Evolutionary conservation across 192 early-diverging fungal genomes (phyloP).

Genomic region (Coemansia sp.): DNA sequence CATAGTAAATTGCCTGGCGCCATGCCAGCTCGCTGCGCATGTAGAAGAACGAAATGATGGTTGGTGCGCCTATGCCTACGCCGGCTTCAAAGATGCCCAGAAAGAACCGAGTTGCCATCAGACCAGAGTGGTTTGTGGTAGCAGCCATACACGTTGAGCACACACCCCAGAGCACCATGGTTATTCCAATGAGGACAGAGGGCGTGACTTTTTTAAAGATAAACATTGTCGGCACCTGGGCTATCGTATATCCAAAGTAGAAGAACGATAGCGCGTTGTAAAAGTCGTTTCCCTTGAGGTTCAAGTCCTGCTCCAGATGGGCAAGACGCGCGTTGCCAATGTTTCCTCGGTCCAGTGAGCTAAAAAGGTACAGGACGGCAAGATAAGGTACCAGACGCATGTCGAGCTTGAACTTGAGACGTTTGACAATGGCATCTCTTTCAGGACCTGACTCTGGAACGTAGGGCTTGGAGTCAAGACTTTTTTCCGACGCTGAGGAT

Average conservation of each 20-base stretch:
- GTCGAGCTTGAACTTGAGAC: constrained; percentile 60
- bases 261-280: constrained; percentile 55
- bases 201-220: constrained; percentile 66
- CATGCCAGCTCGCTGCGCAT: constrained; percentile 63
- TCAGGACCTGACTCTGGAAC: constrained; percentile 43
- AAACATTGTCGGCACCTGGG: constrained; percentile 79
- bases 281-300: constrained; percentile 55
- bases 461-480: constrained; percentile 1
- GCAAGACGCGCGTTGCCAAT: constrained; percentile 70
- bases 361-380: constrained; percentile 65
- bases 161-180: constrained; percentile 72
- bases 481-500: background rate
- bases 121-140: constrained; percentile 29
- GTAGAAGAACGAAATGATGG: constrained; percentile 74
- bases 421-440: constrained; percentile 42
- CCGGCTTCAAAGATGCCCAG: constrained; percentile 68
- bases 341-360: constrained; percentile 70
- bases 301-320: constrained; percentile 41
- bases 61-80: constrained; percentile 69
- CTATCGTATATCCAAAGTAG: constrained; percentile 65
- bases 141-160: constrained; percentile 65
- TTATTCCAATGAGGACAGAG: constrained; percentile 59
- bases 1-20: constrained; percentile 67
- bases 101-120: constrained; percentile 48
- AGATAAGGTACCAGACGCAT: constrained; percentile 62